Evolutionary conservation across 2,329 filamentous ascomycete genomes (phyloP).

Genomic region (Penicillium sp.): DNA sequence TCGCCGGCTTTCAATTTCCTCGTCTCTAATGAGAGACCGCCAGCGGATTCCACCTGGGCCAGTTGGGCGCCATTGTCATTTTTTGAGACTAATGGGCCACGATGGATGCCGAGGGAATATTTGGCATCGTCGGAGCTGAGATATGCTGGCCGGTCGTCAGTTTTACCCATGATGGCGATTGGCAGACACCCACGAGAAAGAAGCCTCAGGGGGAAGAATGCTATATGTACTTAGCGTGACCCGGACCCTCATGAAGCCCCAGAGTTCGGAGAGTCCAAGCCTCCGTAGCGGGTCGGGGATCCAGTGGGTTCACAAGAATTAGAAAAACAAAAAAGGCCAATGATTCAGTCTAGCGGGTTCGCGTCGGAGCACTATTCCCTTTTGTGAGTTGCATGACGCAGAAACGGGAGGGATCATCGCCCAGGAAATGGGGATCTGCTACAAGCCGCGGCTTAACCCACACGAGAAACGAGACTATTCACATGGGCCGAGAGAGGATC

Average conservation of each 20-base stretch:
- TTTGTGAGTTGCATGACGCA: conserved; percentile 15
- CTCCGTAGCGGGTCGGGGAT: not conserved
- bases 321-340: not conserved
- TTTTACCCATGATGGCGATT: conserved; percentile 25
- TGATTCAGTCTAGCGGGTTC: not conserved
- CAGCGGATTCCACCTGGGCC: conserved; percentile 30
- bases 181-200: not conserved
- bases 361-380: conserved; percentile 22
- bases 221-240: conserved; percentile 9
- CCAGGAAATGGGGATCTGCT: conserved; percentile 24
- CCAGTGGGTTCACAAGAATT: not conserved
- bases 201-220: not conserved
- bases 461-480: conserved; percentile 13
- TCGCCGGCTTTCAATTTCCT: conserved; percentile 26
- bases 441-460: conserved; percentile 21
- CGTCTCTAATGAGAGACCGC: conserved; percentile 30
- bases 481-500: conserved; percentile 20
- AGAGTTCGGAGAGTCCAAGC: not conserved
- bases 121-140: conserved; percentile 31
- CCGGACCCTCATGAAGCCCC: not conserved
- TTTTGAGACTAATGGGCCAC: conserved; percentile 28
- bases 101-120: conserved; percentile 33
- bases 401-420: conserved; percentile 18
- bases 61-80: conserved; percentile 22
- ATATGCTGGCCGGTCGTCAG: conserved; percentile 26